Percentiles rank a stretch among this genome's conserved stretches.
phyloP scores from a whole-genome alignment of 2,329 filamentous ascomycete genomes.

The Cytospora paraplurivora region DNA sequence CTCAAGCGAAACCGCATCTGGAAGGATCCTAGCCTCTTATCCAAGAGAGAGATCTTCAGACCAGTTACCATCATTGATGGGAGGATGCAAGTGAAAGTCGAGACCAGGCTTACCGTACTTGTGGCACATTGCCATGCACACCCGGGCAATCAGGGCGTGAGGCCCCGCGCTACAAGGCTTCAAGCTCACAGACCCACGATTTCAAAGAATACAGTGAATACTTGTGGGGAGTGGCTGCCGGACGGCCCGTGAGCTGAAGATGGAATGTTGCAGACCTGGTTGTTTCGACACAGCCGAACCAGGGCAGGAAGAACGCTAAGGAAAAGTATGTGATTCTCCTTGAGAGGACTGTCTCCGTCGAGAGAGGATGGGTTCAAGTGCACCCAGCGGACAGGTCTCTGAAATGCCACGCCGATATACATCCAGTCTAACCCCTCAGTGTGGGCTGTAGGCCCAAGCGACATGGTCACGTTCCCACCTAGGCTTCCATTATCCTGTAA shows the following conservation, averaged over 20 bases:
- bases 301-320: too few relatives aligned
- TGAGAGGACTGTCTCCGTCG: neutral
- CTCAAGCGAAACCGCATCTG: conserved; percentile 6
- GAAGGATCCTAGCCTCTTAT: conserved; percentile 7
- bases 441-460: conserved; percentile 4
- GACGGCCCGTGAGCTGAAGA: conserved; percentile 1
- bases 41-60: conserved; percentile 8
- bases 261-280: too few relatives aligned
- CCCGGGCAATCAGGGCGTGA: neutral
- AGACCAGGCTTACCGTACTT: conserved; percentile 16
- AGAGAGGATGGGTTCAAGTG: neutral
- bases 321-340: neutral
- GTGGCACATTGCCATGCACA: neutral
- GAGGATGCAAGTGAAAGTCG: conserved; percentile 12
- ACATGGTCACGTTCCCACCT: conserved; percentile 4
- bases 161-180: neutral
- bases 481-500: conserved; percentile 7
- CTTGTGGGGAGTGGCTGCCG: neutral
- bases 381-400: neutral
- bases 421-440: neutral
- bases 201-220: neutral
- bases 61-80: conserved; percentile 2
- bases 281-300: too few relatives aligned
- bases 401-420: conserved; percentile 1
- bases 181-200: conserved; percentile 1